Conservation (phyloP, 768 basidiomycete genomes). For the Boletus sensibilis region DNA sequence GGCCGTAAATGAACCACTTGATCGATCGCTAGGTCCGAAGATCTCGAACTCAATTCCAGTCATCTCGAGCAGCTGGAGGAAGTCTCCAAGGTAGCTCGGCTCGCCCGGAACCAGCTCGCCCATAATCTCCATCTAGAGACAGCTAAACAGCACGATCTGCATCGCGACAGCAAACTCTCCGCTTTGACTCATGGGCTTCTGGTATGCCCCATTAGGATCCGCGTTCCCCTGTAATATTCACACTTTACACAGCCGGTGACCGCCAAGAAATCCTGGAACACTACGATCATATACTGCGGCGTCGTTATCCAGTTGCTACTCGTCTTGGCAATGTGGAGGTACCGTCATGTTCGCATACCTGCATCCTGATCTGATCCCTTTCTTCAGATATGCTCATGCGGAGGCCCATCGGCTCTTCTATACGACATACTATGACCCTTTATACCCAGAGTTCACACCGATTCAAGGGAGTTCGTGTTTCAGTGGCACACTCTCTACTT, state of each 20-base stretch:
- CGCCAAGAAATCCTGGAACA: constrained; percentile 23
- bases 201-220: constrained; percentile 33
- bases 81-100: constrained; percentile 51
- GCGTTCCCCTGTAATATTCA: constrained; percentile 4
- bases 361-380: constrained; percentile 8
- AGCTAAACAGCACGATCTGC: constrained; percentile 35
- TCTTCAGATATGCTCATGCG: constrained; percentile 44
- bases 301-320: constrained; percentile 47
- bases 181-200: constrained; percentile 37
- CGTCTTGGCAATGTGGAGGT: constrained; percentile 59
- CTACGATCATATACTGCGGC: constrained; percentile 35
- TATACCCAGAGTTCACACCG: constrained; percentile 69
- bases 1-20: constrained; percentile 2
- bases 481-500: constrained; percentile 33
- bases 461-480: constrained; percentile 34
- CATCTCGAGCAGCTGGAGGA: constrained; percentile 53
- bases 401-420: constrained; percentile 58
- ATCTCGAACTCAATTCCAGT: constrained; percentile 38
- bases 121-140: constrained; percentile 43
- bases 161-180: constrained; percentile 34
- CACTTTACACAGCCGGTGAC: constrained; percentile 18
- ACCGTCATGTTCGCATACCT: constrained; percentile 16
- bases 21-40: constrained; percentile 38
- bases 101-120: constrained; percentile 46
- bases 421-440: constrained; percentile 76